Evolutionary conservation across 108 stramenopile genomes (phyloP).

Genomic region (Parmales sp.): DNA sequence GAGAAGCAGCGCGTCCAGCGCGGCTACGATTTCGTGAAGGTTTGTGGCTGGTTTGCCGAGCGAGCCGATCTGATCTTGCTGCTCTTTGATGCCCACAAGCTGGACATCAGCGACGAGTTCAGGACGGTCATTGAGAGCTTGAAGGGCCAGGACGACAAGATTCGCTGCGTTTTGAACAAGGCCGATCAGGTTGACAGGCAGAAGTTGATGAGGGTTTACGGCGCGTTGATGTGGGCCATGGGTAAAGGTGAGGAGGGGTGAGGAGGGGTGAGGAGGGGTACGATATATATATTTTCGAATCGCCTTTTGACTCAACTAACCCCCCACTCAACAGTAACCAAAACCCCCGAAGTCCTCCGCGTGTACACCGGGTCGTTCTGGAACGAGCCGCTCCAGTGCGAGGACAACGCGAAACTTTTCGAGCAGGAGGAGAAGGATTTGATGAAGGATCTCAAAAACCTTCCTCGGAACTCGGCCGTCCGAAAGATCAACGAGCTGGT

Average conservation of each 20-base stretch:
- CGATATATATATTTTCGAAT: too few relatives aligned
- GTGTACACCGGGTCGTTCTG: slow-evolving; percentile 54
- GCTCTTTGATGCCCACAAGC: slow-evolving; percentile 59
- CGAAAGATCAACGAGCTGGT: slow-evolving; percentile 58
- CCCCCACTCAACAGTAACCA: slow-evolving; percentile 47
- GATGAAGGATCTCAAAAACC: slow-evolving; percentile 40
- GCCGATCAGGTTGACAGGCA: slow-evolving; percentile 51
- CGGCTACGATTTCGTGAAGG: slow-evolving; percentile 27
- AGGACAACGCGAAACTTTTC: slow-evolving; percentile 36
- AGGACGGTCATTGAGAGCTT: slow-evolving; percentile 38
- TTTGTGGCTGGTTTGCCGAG: slow-evolving; percentile 47
- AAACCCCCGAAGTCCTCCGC: slow-evolving; percentile 37
- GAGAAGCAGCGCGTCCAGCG: slow-evolving; percentile 49
- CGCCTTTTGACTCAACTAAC: too few relatives aligned
- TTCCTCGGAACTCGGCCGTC: slow-evolving; percentile 23
- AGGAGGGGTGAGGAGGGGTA: too few relatives aligned
- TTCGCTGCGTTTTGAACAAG: slow-evolving; percentile 53
- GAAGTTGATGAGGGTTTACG: slow-evolving; percentile 54
- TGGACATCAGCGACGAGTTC: slow-evolving; percentile 59
- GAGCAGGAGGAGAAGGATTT: slow-evolving; percentile 49
- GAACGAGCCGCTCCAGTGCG: slow-evolving; percentile 37
- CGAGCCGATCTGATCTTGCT: slow-evolving; percentile 52
- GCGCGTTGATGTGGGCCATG: slow-evolving; percentile 52
- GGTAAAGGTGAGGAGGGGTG: too few relatives aligned
- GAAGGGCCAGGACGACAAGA: slow-evolving; percentile 44